A percentile compares a stretch with the other conserved stretches of the same genome.
Conservation (phyloP, 768 basidiomycete genomes). For the Tricholoma matsutake region DNA sequence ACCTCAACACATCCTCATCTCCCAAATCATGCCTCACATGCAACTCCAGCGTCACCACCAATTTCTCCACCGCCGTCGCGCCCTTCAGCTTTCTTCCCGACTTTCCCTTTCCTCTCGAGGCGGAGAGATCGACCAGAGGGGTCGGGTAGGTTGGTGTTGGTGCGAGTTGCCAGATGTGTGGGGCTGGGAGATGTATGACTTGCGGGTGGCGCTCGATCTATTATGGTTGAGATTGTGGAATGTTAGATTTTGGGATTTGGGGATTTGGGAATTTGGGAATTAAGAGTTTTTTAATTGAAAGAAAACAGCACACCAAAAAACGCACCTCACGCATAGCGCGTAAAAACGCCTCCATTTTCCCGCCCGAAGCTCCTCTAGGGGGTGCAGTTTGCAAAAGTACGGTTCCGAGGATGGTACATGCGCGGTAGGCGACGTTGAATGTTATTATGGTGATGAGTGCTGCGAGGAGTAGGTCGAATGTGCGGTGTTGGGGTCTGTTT, state of each 20-base stretch:
- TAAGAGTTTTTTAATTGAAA: no score
- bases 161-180: slow-evolving; percentile 86
- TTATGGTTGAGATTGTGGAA: no score
- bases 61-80: slow-evolving; percentile 24
- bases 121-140: background rate
- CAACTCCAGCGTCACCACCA: slow-evolving; percentile 78
- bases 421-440: slow-evolving; percentile 80
- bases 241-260: no score
- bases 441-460: slow-evolving; percentile 73
- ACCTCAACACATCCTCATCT: slow-evolving; percentile 66
- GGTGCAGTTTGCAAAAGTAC: slow-evolving; percentile 91
- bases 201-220: slow-evolving; percentile 84
- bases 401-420: slow-evolving; percentile 79
- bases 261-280: no score
- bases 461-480: slow-evolving; percentile 85
- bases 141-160: slow-evolving; percentile 30
- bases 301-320: background rate
- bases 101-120: background rate
- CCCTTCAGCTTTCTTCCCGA: background rate
- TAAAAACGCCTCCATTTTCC: slow-evolving; percentile 79
- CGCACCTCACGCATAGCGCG: slow-evolving; percentile 24
- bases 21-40: slow-evolving; percentile 66
- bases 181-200: slow-evolving; percentile 78
- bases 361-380: slow-evolving; percentile 49
- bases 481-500: slow-evolving; percentile 47